Evolutionary conservation across 1,139 yeast genomes (phyloP).

Genomic region (Geotrichum siamense): DNA sequence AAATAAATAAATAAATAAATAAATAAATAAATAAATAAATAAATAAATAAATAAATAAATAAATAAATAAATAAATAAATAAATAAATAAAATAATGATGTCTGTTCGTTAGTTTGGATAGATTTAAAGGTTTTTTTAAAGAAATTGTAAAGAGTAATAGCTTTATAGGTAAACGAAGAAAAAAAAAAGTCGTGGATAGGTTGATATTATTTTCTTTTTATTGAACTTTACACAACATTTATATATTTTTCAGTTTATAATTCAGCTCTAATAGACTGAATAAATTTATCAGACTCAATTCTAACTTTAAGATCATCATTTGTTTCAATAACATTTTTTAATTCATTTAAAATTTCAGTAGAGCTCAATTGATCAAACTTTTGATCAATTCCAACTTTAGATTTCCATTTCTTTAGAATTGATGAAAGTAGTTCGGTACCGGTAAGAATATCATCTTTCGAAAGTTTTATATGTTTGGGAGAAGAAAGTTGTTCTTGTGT

Average conservation of each 20-base stretch:
- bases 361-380: slow-evolving; percentile 37
- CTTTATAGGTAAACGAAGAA: no score
- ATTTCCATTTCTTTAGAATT: slow-evolving; percentile 57
- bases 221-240: no score
- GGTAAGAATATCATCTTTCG: slow-evolving; percentile 45
- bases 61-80: no score
- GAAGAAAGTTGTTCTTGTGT: slow-evolving; percentile 36
- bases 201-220: no score
- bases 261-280: slow-evolving; percentile 21
- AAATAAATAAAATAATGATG: not conserved
- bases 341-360: slow-evolving; percentile 38
- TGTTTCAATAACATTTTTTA: slow-evolving; percentile 34
- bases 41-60: no score
- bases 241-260: no score
- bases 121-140: no score
- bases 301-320: slow-evolving; percentile 17
- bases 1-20: no score
- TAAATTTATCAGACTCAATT: slow-evolving; percentile 18
- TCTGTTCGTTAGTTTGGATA: no score
- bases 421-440: slow-evolving; percentile 53
- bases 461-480: slow-evolving; percentile 30
- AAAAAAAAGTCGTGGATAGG: no score
- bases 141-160: no score
- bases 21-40: no score
- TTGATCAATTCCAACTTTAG: slow-evolving; percentile 34